These are phyloP conservation scores for Quercus cerris DNA, from an alignment of 306 rosid genomes.

Conservation along the genomic window DNA sequence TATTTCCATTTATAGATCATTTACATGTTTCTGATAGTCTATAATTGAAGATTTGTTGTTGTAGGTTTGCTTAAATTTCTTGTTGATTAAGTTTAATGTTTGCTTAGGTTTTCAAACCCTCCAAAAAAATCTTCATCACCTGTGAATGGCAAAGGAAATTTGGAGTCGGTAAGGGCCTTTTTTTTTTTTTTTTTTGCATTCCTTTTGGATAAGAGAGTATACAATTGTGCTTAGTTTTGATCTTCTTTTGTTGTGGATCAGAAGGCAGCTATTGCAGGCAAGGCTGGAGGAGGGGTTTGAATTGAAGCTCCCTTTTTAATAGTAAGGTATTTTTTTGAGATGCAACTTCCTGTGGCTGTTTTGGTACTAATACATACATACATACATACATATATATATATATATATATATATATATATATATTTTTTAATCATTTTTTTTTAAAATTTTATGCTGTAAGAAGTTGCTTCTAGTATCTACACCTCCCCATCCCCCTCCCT, in stretches of 20 bases:
- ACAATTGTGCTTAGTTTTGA: constrained; percentile 14
- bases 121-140: constrained; percentile 37
- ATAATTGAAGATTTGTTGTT: background rate
- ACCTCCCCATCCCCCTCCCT: no score
- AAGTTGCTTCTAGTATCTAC: no score
- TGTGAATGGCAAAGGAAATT: constrained; percentile 50
- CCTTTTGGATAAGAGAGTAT: background rate
- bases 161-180: constrained; percentile 56
- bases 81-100: background rate
- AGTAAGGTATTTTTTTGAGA: constrained; percentile 48
- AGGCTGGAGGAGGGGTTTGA: constrained; percentile 71
- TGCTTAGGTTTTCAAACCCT: constrained; percentile 59
- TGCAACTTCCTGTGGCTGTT: background rate
- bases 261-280: constrained; percentile 61
- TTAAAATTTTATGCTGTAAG: no score
- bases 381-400: no score
- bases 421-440: no score
- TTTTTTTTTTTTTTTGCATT: background rate
- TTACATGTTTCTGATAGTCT: background rate
- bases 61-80: background rate
- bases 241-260: constrained; percentile 27
- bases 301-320: constrained; percentile 20
- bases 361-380: no score
- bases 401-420: no score
- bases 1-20: background rate